Evolutionary conservation across 2,329 filamentous ascomycete species (phyloP).

Genomic region (Blastomyces gilchristii): DNA sequence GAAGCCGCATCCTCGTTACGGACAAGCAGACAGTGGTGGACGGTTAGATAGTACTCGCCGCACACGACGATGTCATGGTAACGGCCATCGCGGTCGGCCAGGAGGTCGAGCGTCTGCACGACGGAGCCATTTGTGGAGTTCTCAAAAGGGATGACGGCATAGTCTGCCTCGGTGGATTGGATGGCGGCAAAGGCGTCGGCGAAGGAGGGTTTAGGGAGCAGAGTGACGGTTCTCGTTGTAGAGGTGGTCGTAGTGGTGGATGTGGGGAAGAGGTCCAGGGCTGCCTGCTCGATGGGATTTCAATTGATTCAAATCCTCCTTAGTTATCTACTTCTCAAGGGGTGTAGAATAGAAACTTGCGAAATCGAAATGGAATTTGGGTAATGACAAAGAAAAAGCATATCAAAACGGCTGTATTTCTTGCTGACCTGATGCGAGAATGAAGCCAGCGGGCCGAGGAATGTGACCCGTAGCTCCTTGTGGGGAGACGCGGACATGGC

Average conservation of each 20-base stretch:
- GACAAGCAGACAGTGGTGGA: constrained; percentile 76
- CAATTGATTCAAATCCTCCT: not conserved
- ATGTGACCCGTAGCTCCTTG: constrained; percentile 36
- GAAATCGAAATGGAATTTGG: not conserved
- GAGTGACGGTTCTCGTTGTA: constrained; percentile 16
- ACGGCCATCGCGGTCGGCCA: constrained; percentile 59
- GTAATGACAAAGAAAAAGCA: not conserved
- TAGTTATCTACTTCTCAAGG: not conserved
- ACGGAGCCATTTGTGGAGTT: constrained; percentile 94
- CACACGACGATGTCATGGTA: constrained; percentile 65
- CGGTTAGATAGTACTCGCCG: constrained; percentile 74
- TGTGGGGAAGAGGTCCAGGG: constrained; percentile 42
- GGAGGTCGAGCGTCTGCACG: constrained; percentile 76
- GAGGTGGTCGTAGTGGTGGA: not conserved
- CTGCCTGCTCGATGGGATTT: constrained; percentile 36
- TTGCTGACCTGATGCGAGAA: constrained; percentile 57
- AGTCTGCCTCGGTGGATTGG: constrained; percentile 52
- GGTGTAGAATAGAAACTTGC: not conserved
- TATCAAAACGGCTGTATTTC: not conserved
- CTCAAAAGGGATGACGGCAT: constrained; percentile 86
- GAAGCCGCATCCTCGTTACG: constrained; percentile 20
- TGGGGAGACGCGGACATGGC: not conserved
- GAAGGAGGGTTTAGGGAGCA: constrained; percentile 31
- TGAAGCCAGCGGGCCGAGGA: constrained; percentile 54
- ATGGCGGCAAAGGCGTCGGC: constrained; percentile 69